These are phyloP conservation scores for Aspergillus flavus DNA, from an alignment of 2,329 filamentous ascomycete species.

Conservation along the genomic window DNA sequence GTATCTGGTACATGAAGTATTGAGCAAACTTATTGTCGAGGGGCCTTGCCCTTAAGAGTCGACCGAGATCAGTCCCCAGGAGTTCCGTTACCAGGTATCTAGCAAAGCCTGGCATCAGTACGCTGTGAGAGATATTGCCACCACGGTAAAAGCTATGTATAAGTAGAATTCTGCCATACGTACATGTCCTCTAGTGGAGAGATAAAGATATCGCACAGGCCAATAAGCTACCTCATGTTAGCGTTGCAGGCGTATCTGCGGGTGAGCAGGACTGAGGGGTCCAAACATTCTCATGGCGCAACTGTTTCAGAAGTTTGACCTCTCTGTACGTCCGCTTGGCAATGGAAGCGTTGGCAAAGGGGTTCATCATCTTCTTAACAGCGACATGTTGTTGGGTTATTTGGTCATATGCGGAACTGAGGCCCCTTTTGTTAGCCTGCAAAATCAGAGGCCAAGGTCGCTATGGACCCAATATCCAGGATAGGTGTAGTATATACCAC, in stretches of 20 bases:
- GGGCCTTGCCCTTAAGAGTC: conserved; percentile 88
- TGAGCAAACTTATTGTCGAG: conserved; percentile 99
- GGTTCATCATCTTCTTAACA: conserved; percentile 99
- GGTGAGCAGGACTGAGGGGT: conserved; percentile 21
- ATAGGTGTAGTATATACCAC: conserved; percentile 64
- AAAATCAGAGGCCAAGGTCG: neutral
- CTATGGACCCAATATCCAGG: neutral
- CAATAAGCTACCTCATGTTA: conserved; percentile 71
- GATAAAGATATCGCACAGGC: conserved; percentile 98
- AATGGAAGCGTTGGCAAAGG: conserved; percentile 94
- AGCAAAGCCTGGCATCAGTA: conserved; percentile 18
- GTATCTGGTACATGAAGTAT: conserved; percentile 98
- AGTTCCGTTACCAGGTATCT: conserved; percentile 98
- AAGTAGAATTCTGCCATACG: conserved; percentile 29
- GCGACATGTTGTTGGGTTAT: conserved; percentile 95
- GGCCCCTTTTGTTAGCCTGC: conserved; percentile 4
- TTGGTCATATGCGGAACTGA: conserved; percentile 92
- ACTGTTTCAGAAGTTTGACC: conserved; percentile 93
- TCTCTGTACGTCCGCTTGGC: conserved; percentile 98
- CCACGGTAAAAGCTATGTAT: conserved; percentile 10
- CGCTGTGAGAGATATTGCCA: neutral
- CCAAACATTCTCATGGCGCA: conserved; percentile 89
- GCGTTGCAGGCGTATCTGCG: neutral
- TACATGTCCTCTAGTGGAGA: conserved; percentile 98
- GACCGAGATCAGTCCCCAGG: conserved; percentile 92